Conservation (phyloP, 2,329 filamentous ascomycete genomes). For the Fusarium bactridioides region DNA sequence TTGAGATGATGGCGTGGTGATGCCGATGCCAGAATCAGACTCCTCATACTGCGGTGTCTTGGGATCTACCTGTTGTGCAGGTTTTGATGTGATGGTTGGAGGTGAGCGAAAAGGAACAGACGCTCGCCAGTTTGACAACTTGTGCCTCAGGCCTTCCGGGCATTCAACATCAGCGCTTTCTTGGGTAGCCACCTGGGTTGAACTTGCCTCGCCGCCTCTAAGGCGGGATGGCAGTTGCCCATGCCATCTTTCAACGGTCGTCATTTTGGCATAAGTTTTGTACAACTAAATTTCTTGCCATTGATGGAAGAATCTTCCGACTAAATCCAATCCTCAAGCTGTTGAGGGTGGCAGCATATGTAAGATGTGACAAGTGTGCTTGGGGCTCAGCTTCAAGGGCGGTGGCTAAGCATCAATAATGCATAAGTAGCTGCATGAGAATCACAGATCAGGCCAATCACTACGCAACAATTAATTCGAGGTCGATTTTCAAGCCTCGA, state of each 20-base stretch:
- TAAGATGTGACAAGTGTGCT: background rate
- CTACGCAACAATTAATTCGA: too few species aligned
- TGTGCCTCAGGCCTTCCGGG: background rate
- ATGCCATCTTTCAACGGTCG: background rate
- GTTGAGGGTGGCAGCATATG: background rate
- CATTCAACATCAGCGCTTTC: background rate
- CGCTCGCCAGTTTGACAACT: background rate
- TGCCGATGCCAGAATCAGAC: background rate
- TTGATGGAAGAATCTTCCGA: rapidly evolving
- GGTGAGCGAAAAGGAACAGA: background rate
- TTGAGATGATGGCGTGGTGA: background rate
- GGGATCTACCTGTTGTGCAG: background rate
- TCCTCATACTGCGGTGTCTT: background rate
- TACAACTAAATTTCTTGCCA: rapidly evolving
- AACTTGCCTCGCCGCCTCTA: background rate
- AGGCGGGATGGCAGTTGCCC: background rate
- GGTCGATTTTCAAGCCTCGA: background rate
- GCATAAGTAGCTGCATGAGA: background rate
- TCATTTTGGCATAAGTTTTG: background rate
- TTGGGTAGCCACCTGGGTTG: background rate
- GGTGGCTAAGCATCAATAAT: background rate
- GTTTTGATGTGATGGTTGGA: background rate
- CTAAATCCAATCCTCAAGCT: rapidly evolving
- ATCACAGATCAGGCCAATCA: background rate
- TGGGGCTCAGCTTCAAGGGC: background rate